Evolutionary conservation across 306 rosid genomes (phyloP), one percentile per base, ranked within the genome.

Genomic region (Cicer bijugum): DNA sequence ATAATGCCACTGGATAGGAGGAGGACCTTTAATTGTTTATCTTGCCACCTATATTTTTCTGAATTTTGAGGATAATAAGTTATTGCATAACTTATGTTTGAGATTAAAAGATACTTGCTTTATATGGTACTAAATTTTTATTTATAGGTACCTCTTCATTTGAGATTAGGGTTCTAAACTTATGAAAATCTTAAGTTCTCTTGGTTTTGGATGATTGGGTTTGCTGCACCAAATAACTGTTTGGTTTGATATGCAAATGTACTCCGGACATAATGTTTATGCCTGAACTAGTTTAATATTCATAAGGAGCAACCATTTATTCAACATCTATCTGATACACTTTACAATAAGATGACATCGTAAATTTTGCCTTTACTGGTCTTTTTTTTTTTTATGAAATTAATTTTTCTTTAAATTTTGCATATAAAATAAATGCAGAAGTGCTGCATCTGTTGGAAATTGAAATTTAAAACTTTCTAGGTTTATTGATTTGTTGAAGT

Each of bases 121-220:
- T 48, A 12, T 44, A 9, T 11, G 6, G 0, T 47, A 48, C 14
- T 51, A 43, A 8, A 17, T 16, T 42, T 64, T 65, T 43, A 6
- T 67, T 43, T 42, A 47, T 47, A 33, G 39, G 33, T 55, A n/a
- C 67, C 16, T 57, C 51, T 72, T 48, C 60, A 7, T 60, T 61
- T 37, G 17, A 23, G 11, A 8, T 44, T 23, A 23, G 37, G 12
- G 28, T 47, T 72, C 6, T 23, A 2, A 40, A 40, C 16, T 19
- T 7, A 3, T 72, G 57, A 44, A 57, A 23, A 28, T 57, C 15
- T 55, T 50, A 19, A 55, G 33, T 20, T 23, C 33, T 16, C 9
- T 3, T 5, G 35, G 35, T 9, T 15, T 8, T 39, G 16, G 39
- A 39, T 39, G 11, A 39, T 52, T 39, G 48, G 11, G 40, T 19